phyloP scores from a whole-genome alignment of 228 moss, liverwort and hornwort species.

The Sphagnum magellanicum region DNA sequence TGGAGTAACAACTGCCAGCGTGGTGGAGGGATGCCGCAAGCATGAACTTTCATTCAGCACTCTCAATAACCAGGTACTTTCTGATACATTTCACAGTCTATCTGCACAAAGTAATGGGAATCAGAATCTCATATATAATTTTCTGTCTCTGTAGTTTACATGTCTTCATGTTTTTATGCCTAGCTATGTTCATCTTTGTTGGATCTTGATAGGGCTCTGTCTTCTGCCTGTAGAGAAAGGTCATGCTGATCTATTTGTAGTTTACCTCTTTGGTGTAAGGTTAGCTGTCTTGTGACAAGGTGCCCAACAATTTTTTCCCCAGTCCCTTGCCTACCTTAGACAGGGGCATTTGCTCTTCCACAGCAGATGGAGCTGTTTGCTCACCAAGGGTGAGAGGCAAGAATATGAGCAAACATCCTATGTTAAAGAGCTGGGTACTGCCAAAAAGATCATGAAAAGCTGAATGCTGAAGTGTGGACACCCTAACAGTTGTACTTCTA shows the following conservation, averaged over 20 bases:
- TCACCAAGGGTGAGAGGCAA: not conserved
- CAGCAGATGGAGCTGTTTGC: too few species aligned
- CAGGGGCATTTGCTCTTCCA: too few species aligned
- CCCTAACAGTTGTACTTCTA: not conserved
- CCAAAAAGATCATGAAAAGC: not conserved
- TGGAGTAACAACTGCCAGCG: slow-evolving; percentile 24
- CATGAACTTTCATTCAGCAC: slow-evolving; percentile 6
- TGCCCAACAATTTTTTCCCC: too few species aligned
- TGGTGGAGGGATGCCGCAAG: slow-evolving; percentile 9
- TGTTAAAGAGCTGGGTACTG: not conserved
- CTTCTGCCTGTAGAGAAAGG: not conserved
- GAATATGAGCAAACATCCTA: slow-evolving; percentile 21
- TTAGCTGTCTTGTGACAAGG: too few species aligned
- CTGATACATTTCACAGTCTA: not conserved
- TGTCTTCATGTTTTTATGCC: slow-evolving; percentile 2
- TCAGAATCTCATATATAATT: too few species aligned
- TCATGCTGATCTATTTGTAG: not conserved
- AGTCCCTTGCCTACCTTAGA: too few species aligned
- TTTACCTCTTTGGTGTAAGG: not conserved
- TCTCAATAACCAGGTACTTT: slow-evolving; percentile 6
- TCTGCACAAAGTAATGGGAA: too few species aligned
- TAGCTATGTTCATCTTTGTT: slow-evolving; percentile 2
- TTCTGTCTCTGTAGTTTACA: not conserved
- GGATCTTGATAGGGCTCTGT: not conserved
- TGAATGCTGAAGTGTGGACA: slow-evolving; percentile 14